A percentile compares a stretch with the other conserved stretches of the same genome.
Conservation (phyloP, 140 eudicot species). For the Anethum foeniculum region DNA sequence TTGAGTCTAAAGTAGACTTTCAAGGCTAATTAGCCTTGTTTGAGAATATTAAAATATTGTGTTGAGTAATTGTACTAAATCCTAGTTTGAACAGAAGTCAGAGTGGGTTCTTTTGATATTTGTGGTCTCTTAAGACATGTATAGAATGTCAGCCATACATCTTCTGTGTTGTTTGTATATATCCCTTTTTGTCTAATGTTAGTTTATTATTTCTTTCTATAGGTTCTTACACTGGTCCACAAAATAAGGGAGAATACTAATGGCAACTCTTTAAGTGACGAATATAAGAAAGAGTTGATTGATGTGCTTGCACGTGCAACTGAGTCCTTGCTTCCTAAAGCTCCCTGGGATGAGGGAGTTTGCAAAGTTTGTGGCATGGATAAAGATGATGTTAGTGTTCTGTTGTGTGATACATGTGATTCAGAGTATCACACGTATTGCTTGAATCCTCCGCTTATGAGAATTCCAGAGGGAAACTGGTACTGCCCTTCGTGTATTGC, state of each 20-base stretch:
- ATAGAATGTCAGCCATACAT: not conserved
- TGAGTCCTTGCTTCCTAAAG: slow-evolving; percentile 62
- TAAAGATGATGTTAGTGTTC: slow-evolving; percentile 81
- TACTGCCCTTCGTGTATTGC: slow-evolving; percentile 89
- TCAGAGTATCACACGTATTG: slow-evolving; percentile 94
- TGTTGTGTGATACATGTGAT: slow-evolving; percentile 90
- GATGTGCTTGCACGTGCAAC: slow-evolving; percentile 31
- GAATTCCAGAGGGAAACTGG: slow-evolving; percentile 95
- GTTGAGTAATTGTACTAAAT: not conserved
- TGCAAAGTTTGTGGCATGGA: slow-evolving; percentile 98
- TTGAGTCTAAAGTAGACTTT: not conserved
- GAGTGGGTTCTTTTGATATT: not conserved
- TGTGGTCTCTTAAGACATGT: not conserved
- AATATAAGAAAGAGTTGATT: slow-evolving; percentile 50
- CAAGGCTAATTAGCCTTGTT: not conserved
- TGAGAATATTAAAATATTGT: not conserved
- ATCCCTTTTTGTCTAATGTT: not conserved
- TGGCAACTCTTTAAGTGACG: slow-evolving; percentile 31
- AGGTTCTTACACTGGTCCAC: slow-evolving; percentile 64
- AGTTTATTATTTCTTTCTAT: slow-evolving; percentile 11
- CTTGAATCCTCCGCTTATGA: slow-evolving; percentile 81
- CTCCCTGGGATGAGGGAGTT: slow-evolving; percentile 97
- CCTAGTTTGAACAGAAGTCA: not conserved
- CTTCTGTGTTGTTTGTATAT: not conserved
- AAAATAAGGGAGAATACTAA: slow-evolving; percentile 29